Evolutionary conservation across 768 basidiomycete species (phyloP).

Genomic region (Lactarius vividus): DNA sequence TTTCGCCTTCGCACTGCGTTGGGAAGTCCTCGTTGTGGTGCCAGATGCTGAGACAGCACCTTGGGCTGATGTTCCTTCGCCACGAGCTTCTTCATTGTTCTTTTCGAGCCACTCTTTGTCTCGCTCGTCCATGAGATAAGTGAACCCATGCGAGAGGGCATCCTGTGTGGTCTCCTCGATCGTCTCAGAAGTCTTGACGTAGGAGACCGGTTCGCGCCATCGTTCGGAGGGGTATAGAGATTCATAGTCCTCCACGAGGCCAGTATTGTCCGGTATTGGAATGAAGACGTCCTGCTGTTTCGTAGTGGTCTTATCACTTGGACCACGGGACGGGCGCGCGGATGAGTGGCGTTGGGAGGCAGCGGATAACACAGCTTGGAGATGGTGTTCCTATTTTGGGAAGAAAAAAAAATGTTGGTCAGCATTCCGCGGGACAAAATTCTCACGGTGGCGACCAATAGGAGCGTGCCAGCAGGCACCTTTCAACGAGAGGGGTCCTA

Average conservation of each 20-base stretch:
- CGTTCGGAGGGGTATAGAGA: constrained; percentile 64
- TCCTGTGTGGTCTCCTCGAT: constrained; percentile 70
- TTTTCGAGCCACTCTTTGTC: constrained; percentile 94
- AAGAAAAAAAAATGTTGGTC: constrained; percentile 40
- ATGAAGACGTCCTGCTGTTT: constrained; percentile 66
- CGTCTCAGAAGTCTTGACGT: constrained; percentile 79
- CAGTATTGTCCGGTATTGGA: constrained; percentile 89
- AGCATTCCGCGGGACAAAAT: constrained; percentile 50
- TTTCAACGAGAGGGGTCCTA: constrained; percentile 44
- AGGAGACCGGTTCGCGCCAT: constrained; percentile 78
- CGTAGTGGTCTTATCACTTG: constrained; percentile 36
- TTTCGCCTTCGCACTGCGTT: constrained; percentile 72
- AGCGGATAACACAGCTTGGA: constrained; percentile 56
- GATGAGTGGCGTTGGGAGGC: constrained; percentile 49
- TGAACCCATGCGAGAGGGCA: constrained; percentile 70
- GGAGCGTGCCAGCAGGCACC: constrained; percentile 41
- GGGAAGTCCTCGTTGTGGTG: constrained; percentile 52
- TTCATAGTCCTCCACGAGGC: constrained; percentile 73
- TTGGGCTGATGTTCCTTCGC: constrained; percentile 80
- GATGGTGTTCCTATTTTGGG: constrained; percentile 50
- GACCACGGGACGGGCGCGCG: constrained; percentile 39
- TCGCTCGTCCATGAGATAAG: constrained; percentile 94
- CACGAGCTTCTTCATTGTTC: constrained; percentile 83
- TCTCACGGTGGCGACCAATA: constrained; percentile 49
- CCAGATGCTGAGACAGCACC: constrained; percentile 57